Percentiles rank a stretch among this genome's conserved stretches.
Conservation (phyloP, 768 basidiomycete genomes). For the Chalciporus chontae region DNA sequence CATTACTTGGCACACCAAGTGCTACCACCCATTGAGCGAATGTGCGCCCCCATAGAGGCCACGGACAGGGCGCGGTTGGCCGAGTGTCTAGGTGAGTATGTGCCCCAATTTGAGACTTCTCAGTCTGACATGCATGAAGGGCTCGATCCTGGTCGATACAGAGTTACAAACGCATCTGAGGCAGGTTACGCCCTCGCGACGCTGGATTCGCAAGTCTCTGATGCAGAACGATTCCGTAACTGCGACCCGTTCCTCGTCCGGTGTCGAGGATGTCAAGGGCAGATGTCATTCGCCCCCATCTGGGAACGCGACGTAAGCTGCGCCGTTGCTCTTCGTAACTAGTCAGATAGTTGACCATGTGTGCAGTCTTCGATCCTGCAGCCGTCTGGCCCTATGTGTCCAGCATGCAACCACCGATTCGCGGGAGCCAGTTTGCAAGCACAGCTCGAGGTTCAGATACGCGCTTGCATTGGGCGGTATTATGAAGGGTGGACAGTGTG, state of each 20-base stretch:
- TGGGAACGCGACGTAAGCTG: slow-evolving; percentile 52
- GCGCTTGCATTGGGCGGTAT: slow-evolving; percentile 70
- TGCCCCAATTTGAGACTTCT: neutral
- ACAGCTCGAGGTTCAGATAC: slow-evolving; percentile 87
- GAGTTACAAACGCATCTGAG: slow-evolving; percentile 40
- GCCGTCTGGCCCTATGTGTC: slow-evolving; percentile 65
- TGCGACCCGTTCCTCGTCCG: slow-evolving; percentile 66
- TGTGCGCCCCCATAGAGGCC: slow-evolving; percentile 96
- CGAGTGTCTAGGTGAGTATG: slow-evolving; percentile 80
- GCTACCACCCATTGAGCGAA: slow-evolving; percentile 88
- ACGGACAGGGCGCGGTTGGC: slow-evolving; percentile 90
- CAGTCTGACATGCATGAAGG: slow-evolving; percentile 35
- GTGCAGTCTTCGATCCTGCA: slow-evolving; percentile 64
- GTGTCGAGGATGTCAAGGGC: slow-evolving; percentile 71
- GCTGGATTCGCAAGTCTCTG: slow-evolving; percentile 87
- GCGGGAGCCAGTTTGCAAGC: slow-evolving; percentile 62
- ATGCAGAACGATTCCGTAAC: slow-evolving; percentile 83
- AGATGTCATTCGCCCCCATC: slow-evolving; percentile 55
- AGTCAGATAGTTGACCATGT: neutral
- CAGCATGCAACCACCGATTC: slow-evolving; percentile 55
- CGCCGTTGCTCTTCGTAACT: neutral
- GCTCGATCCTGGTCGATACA: slow-evolving; percentile 58
- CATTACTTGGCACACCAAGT: slow-evolving; percentile 90
- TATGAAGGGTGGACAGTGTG: slow-evolving; percentile 91
- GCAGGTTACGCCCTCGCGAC: slow-evolving; percentile 65